phyloP scores from a whole-genome alignment of 1,284 basidiomycete species.

The Fomitopsis palustris region DNA sequence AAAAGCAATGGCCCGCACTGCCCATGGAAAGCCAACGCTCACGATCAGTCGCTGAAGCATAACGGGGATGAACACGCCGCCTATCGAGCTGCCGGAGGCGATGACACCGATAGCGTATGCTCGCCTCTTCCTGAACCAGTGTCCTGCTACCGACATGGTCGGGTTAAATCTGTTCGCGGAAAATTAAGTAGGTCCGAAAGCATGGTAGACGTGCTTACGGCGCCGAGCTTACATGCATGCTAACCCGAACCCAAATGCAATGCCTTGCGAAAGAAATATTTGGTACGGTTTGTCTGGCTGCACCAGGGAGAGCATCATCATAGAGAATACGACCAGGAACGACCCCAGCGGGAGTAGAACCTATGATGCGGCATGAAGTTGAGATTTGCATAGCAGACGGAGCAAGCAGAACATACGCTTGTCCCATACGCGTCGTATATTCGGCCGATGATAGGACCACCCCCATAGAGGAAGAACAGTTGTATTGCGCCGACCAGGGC shows the following conservation, averaged over 20 bases:
- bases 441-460: conserved; percentile 28
- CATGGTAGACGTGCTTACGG: neutral
- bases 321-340: conserved; percentile 27
- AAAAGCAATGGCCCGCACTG: conserved; percentile 37
- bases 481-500: conserved; percentile 43
- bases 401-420: conserved; percentile 6
- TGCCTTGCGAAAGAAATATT: conserved; percentile 34
- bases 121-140: conserved; percentile 43
- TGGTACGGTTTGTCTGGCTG: conserved; percentile 31
- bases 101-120: conserved; percentile 48
- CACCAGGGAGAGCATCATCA: conserved; percentile 34
- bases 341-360: conserved; percentile 30
- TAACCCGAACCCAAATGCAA: conserved; percentile 32
- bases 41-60: conserved; percentile 55
- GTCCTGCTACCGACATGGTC: conserved; percentile 43
- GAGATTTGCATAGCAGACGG: neutral
- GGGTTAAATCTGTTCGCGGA: conserved; percentile 35
- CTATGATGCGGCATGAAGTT: conserved; percentile 8
- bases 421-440: conserved; percentile 36
- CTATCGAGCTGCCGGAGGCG: conserved; percentile 37
- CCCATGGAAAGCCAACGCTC: conserved; percentile 57
- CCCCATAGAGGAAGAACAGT: conserved; percentile 35
- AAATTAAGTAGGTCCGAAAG: conserved; percentile 11
- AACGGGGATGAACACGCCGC: conserved; percentile 64
- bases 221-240: conserved; percentile 26